Percentiles rank a stretch among this genome's conserved stretches.
phyloP scores from a whole-genome alignment of 208 protist genomes.

The Leishmania tarentolae region DNA sequence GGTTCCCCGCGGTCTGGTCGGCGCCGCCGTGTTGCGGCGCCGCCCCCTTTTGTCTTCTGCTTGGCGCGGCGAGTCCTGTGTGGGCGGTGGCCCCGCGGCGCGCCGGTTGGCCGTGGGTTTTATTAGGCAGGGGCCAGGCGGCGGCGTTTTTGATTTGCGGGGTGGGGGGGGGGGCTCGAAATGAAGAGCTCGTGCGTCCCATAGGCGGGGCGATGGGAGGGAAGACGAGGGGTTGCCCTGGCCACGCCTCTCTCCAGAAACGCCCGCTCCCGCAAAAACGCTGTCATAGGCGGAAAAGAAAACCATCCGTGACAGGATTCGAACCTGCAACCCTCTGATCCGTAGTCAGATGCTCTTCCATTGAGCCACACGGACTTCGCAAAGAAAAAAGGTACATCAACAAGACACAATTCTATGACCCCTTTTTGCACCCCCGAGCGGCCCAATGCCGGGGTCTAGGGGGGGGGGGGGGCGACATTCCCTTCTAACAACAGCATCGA shows the following conservation, averaged over 20 bases:
- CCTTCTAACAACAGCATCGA: too few relatives aligned
- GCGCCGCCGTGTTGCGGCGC: slow-evolving; percentile 54
- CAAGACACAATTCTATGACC: neutral
- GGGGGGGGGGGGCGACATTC: neutral
- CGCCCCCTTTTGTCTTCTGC: slow-evolving; percentile 66
- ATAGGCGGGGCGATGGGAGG: too few relatives aligned
- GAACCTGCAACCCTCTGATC: slow-evolving; percentile 91
- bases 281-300: too few relatives aligned
- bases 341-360: slow-evolving; percentile 91
- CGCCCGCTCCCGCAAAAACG: too few relatives aligned
- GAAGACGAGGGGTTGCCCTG: too few relatives aligned
- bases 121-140: slow-evolving; percentile 46
- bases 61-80: slow-evolving; percentile 85
- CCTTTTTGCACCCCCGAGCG: rapidly evolving
- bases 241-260: too few relatives aligned
- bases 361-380: slow-evolving; percentile 82
- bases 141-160: too few relatives aligned
- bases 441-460: too few relatives aligned
- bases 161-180: too few relatives aligned
- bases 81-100: slow-evolving; percentile 66
- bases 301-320: slow-evolving; percentile 89
- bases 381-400: rapidly evolving
- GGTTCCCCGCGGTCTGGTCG: slow-evolving; percentile 88
- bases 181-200: too few relatives aligned
- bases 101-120: slow-evolving; percentile 38